Base-by-base conservation (phyloP, 768 basidiomycete species). In the Sistotremastrum niveocremeum region DNA sequence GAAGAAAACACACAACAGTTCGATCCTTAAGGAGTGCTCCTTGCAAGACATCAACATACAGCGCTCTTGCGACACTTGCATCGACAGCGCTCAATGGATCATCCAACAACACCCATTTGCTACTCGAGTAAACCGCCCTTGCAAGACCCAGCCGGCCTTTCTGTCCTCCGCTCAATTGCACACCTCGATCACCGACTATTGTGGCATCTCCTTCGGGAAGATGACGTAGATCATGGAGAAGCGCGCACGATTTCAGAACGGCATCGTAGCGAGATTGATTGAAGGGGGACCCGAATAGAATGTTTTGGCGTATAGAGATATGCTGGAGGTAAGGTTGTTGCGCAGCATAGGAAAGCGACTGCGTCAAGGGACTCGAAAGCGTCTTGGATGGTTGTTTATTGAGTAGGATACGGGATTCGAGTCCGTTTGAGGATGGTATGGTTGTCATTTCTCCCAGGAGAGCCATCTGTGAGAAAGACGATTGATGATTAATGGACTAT, bases 211-310 rank as follows among this genome's bases (percentile, higher is more conserved):
- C 71, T 28, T 67, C 54, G 1, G 66, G 61, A 6, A 73, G 52
- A n/a, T 70, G 63, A 4, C 61, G 61, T 6, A 73, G 54, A 54
- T 73, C 71, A 6, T 65, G 59, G 29, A 57, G 54, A 6, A 73
- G 56, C 0, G 69, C 70, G 49, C 71, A 72, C 1, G 63, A 65
- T 11, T 64, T 58, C 31, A 67, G 49, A 7, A 66, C 63, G 12
- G 54, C 50, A 1, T 61, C 48, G 49, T 67, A 67, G 32, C 62
- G 62, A 32, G 62, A 58, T n/a, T 60, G 56, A 29, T 71, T 67
- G 51, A 60, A 67, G 7, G 61, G 57, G 28, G 42, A 33, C 6
- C 70, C 70, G 48, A 72, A 73, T 6, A 69, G 56, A 52, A 74
- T 73, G 56, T 72, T 72, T 34, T 64, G 62, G 35, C 60, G 60